Percentiles rank a stretch among this genome's conserved stretches.
Evolutionary conservation across 257 asterid species (phyloP).

Genomic region (Solanum infundibuliforme): DNA sequence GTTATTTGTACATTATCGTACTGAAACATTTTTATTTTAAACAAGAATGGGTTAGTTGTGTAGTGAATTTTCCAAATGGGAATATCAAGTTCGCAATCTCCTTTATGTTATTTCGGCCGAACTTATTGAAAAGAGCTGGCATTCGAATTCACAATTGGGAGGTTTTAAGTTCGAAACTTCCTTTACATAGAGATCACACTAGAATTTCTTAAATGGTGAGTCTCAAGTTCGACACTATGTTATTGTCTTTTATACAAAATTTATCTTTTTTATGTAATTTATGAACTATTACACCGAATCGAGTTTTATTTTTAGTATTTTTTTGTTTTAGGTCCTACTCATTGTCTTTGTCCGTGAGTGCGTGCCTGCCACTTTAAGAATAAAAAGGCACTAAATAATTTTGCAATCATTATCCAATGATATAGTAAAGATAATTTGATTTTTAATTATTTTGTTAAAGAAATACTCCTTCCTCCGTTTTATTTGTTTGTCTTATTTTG

Average conservation of each 20-base stretch:
- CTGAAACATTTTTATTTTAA: background rate
- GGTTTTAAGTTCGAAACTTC: background rate
- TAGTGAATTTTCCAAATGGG: too few relatives aligned
- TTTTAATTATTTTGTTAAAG: background rate
- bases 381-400: background rate
- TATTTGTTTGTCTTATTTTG: fast-evolving
- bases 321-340: background rate
- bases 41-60: background rate
- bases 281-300: background rate
- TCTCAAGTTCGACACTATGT: fast-evolving
- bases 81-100: too few relatives aligned
- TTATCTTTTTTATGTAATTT: background rate
- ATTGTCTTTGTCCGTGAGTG: background rate
- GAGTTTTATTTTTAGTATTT: background rate
- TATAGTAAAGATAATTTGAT: background rate
- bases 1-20: too few relatives aligned
- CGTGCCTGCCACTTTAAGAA: background rate
- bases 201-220: background rate
- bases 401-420: background rate
- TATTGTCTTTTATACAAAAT: fast-evolving
- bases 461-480: fast-evolving
- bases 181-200: background rate
- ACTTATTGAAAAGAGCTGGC: background rate
- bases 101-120: too few relatives aligned
- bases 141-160: background rate